Base-by-base conservation (phyloP, 1,284 basidiomycete species). In the Pterulicium gracile region DNA sequence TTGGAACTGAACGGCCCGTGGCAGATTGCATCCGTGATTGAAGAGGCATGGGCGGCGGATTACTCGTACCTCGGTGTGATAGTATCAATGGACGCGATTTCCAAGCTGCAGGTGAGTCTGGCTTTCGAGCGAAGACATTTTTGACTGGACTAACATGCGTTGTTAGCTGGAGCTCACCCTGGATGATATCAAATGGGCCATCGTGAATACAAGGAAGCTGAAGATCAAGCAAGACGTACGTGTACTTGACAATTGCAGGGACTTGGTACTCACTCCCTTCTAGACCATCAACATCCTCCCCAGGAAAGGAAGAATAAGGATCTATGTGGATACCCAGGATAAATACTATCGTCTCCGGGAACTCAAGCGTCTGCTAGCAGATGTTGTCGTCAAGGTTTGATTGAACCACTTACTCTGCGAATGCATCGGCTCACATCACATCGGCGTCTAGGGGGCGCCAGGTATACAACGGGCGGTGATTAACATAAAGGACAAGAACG, bases 51-150 rank as follows among this genome's bases (percentile, higher is more conserved):
- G 92, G 88, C 88, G 3, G 81, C 86, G 2, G 82, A 88, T 50
- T 91, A 92, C 54, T 91, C 91, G 0, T 98, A 94, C 57, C 81
- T 98, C 46, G 91, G 92, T 49, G 79, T 98, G 46, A 93, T 98
- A 51, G 77, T 98, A 36, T 95, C 98, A 61, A 79, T 78, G 61
- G 80, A 88, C 19, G 89, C 94, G 4, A 86, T 99, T 47, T 81
- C 84, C 52, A 88, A 88, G 58, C 75, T 99, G 18, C 93, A 97
- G 73, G 87, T 86, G 32, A 39, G 63, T 61, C 27, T 48, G 48
- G 40, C 7, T 22, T 46, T n/a, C 18, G 41, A 4, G 47, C n/a
- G 13, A 18, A 3, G 3, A 36, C 4, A 15, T 23, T 47, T 47
- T 3, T 24, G 15, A 3, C 12, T 32, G 43, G 17, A 12, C 5